Base-by-base conservation (phyloP, 1,139 yeast species). In the Blastobotrys proliferans region DNA sequence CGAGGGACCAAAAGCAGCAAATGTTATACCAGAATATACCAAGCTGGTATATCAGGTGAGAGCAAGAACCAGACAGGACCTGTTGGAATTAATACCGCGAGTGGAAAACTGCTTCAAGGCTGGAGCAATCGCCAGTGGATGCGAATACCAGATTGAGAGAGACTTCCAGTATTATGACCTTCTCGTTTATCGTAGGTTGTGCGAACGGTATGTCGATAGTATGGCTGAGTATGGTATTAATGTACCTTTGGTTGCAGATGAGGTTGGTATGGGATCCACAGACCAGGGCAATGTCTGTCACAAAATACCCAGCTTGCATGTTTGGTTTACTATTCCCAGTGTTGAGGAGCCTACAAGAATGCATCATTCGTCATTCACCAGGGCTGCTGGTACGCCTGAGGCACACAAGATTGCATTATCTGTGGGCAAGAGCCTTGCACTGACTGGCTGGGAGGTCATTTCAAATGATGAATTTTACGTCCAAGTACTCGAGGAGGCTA, bases 1-100 rank as follows among this genome's bases (percentile, higher is more conserved):
- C n/a, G 48, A 44, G 3, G 48, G 48, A 1, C 43, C 43, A 4
- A 37, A 42, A 19, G 48, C 33, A 9, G 39, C 48, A 14, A 44
- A 42, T 18, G 27, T 44, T 14, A 44, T 44, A 26, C 48, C 48
- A 9, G 48, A 41, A 32, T 21, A 32, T 36, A 38, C 43, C 24
- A 40, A 40, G 38, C 16, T 24, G 17, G 14, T 13, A n/a, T 41
- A 36, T 25, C 19, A 29, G 10, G 31, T 41, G n/a, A 29, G 45
- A 19, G 18, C 45, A 4, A 25, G 29, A 13, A 31, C 32, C 14
- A 11, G 32, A 5, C 34, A 19, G 6, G 28, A 20, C 14, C 17
- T 41, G 17, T 13, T 21, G 8, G 22, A 8, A 5, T 36, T 41
- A 3, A 25, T 21, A 13, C 35, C 37, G 18, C 33, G 35, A n/a